These are phyloP conservation scores for Rhizopogon vulgaris DNA, from an alignment of 768 basidiomycete species.

Conservation along the genomic window DNA sequence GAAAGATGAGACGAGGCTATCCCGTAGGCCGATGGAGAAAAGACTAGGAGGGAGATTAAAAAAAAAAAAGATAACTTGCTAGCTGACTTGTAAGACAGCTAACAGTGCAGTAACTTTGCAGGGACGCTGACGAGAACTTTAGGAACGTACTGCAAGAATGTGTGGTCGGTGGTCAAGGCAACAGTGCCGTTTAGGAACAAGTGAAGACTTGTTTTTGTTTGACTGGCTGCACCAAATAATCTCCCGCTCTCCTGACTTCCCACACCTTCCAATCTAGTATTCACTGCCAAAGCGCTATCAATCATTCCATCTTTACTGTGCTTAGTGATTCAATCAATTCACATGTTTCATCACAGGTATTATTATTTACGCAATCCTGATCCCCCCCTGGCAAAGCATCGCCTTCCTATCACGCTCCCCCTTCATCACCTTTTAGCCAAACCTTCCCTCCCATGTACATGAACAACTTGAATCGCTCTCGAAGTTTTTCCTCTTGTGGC, in stretches of 20 bases:
- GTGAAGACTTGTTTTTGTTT: background rate
- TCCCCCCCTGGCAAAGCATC: background rate
- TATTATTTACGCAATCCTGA: background rate
- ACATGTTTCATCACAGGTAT: background rate
- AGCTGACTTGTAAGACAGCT: background rate
- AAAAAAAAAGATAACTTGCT: conserved; percentile 7
- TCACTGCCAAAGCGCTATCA: background rate
- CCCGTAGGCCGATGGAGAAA: conserved; percentile 17
- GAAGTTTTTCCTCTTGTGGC: conserved; percentile 44
- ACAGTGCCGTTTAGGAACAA: conserved; percentile 26
- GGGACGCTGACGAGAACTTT: conserved; percentile 27
- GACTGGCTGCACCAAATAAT: background rate
- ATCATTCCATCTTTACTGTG: background rate
- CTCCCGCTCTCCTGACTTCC: background rate
- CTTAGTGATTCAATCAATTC: too few species aligned
- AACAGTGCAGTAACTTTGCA: conserved; percentile 4
- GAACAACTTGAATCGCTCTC: conserved; percentile 58
- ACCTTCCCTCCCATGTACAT: conserved; percentile 61
- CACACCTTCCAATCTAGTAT: background rate
- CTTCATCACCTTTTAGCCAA: too few species aligned
- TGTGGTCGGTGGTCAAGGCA: conserved; percentile 48
- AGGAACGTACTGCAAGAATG: conserved; percentile 19
- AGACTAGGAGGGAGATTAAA: conserved; percentile 22
- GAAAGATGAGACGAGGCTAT: conserved; percentile 4
- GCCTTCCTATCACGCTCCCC: too few species aligned